Evolutionary conservation across 2,329 filamentous ascomycete species (phyloP), one percentile per base, ranked within the genome.

Genomic region (Aphanoascus verrucosus): DNA sequence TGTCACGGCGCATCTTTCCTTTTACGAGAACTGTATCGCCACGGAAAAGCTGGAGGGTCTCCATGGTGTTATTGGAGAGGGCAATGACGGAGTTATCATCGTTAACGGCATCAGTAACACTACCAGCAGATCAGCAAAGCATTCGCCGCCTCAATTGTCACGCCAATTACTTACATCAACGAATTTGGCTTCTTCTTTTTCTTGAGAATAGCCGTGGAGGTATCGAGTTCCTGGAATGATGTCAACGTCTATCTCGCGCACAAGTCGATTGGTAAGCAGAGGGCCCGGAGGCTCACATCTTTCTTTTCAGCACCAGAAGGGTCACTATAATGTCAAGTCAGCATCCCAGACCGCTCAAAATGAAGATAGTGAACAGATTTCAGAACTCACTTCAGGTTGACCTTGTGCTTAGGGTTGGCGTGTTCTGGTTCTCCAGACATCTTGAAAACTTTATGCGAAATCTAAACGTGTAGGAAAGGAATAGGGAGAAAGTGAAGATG

Each of bases 101-200:
- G 75, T 95, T 98, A 66, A 87, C 82, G 72, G 93, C 90, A 81
- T 98, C 94, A 67, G 93, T 97, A 61, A 98, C 93, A 77, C 89
- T 95, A 66, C 56, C 11, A 44, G 38, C 40, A 45, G 32, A 55
- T 54, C 23, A 28, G 23, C 7, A 28, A 3, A 43, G 40, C 20
- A 45, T 45, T 17, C 37, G 49, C 35, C 31, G 52, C 42, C n/a
- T 31, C 8, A 19, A n/a, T 19, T 52, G 9, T n/a, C 28, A 43
- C 12, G 31, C 19, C 20, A 17, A 37, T 53, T 52, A 72, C 84
- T 71, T 79, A 94, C 89, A 98, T 94, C 71, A 98, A 76, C 68
- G 91, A 94, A 76, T 98, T 98, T 65, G 90, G 90, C 88, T 98
- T 98, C 90, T 98, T 98, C 86, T 98, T 98, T 82, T 97, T 97